phyloP scores from a whole-genome alignment of 1,139 yeast genomes.

The Lipomyces yarrowii region DNA sequence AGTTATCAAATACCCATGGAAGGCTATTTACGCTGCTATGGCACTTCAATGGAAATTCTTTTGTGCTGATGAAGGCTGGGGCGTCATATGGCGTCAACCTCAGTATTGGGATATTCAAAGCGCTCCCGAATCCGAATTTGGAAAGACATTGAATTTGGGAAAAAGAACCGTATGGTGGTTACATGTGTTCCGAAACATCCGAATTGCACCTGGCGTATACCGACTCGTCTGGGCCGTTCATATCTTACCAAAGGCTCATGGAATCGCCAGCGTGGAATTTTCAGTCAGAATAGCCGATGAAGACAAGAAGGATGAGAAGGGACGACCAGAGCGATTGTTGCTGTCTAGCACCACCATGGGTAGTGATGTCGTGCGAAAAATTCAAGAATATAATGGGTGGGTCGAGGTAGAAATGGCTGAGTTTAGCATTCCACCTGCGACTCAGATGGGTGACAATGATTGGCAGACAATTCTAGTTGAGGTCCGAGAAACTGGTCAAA shows the following conservation, averaged over 20 bases:
- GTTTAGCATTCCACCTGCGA: constrained; percentile 13
- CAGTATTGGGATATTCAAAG: constrained; percentile 17
- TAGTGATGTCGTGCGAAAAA: neutral
- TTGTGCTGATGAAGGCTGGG: constrained; percentile 30
- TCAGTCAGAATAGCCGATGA: constrained; percentile 19
- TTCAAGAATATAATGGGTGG: constrained; percentile 8
- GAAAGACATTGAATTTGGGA: constrained; percentile 16
- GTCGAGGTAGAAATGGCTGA: constrained; percentile 23
- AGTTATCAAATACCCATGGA: constrained; percentile 14
- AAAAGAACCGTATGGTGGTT: constrained; percentile 25
- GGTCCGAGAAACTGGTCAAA: constrained; percentile 18
- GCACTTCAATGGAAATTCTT: constrained; percentile 23
- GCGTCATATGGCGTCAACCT: constrained; percentile 26
- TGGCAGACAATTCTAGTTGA: constrained; percentile 27
- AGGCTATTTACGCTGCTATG: constrained; percentile 23
- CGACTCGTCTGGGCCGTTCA: constrained; percentile 24
- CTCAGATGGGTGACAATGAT: neutral
- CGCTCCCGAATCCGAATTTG: constrained; percentile 15
- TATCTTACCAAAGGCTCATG: neutral
- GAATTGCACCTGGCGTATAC: constrained; percentile 25
- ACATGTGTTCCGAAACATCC: constrained; percentile 24
- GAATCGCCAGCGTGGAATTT: constrained; percentile 9
- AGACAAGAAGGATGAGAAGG: constrained; percentile 14
- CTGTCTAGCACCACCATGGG: constrained; percentile 11
- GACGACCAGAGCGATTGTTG: constrained; percentile 17